Conservation (phyloP, 176 grass and related monocot genomes). For the Oryza meridionalis region DNA sequence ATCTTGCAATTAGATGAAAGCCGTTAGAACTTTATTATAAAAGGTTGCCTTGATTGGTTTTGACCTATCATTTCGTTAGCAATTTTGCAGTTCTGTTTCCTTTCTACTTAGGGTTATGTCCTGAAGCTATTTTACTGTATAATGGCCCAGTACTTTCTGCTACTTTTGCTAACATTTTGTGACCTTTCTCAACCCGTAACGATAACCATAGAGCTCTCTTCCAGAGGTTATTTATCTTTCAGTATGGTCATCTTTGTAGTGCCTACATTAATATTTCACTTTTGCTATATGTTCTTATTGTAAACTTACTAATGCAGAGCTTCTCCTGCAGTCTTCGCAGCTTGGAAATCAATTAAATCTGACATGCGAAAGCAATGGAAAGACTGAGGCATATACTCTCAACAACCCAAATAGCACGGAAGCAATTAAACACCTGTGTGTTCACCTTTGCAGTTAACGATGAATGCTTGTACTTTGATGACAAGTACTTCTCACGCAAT, state of each 20-base stretch:
- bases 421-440: slow-evolving; percentile 65
- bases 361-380: slow-evolving; percentile 68
- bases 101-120: slow-evolving; percentile 24
- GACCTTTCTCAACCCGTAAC: slow-evolving; percentile 3
- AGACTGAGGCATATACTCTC: slow-evolving; percentile 53
- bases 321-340: slow-evolving; percentile 60
- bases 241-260: slow-evolving; percentile 13
- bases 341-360: slow-evolving; percentile 67
- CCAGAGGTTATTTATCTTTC: slow-evolving; percentile 8
- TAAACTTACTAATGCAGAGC: slow-evolving; percentile 14
- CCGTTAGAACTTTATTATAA: slow-evolving; percentile 17
- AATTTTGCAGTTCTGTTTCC: background rate
- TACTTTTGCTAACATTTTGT: background rate
- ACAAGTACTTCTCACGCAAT: slow-evolving; percentile 13
- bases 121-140: background rate
- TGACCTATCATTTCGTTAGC: background rate
- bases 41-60: slow-evolving; percentile 15
- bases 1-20: slow-evolving; percentile 18
- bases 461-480: slow-evolving; percentile 37
- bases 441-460: slow-evolving; percentile 72
- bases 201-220: background rate
- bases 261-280: background rate
- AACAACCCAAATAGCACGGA: slow-evolving; percentile 50
- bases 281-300: background rate
- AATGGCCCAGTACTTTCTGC: background rate